Evolutionary conservation across 2,329 filamentous ascomycete genomes (phyloP), one percentile per base, ranked within the genome.

Genomic region (Talaromyces sp.): DNA sequence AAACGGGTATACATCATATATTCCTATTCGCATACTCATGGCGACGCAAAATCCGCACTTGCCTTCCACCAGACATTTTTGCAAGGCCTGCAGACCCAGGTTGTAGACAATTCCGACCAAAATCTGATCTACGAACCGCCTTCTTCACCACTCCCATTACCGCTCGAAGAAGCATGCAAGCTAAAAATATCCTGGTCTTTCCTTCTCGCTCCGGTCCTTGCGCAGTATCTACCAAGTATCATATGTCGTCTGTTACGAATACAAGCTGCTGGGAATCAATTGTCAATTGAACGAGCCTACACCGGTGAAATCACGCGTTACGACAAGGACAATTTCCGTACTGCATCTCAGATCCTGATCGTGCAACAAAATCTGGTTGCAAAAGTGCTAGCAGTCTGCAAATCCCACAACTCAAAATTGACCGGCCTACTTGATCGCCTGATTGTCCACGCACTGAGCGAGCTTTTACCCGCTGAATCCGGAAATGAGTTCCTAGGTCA

Each of bases 121-220:
- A 33, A 17, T 19, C 27, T 50, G 1, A 11, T 50, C 8, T 61
- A 61, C 9, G 10, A 35, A 31, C 45, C 59, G 13, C 41, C 71
- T 9, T 57, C 27, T 2, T 54, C 25, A 33, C 61, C 68, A 1
- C 69, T 82, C 2, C 72, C 75, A 2, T 69, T 71, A 1, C 75
- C 81, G 0, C 76, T 82, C 25, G 80, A 83, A 60, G 73, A 73
- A 8, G 70, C 74, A 1, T 72, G 73, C 19, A 70, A 73, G 7
- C 73, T 84, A 0, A 73, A 77, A 1, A 79, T 84, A 33, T 81
- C 80, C 0, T 83, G 78, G 80, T 70, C 69, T 0, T 84, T 76
- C 62, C 76, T 84, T 4, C 75, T 83, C 0, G 69, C 67, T 3
- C 78, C 81, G 0, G 66, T 82, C 7, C 57, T 82, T 5, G 75